These are phyloP conservation scores for Saccharomyces uvarum DNA, from an alignment of 1,139 yeast genomes.

Conservation along the genomic window DNA sequence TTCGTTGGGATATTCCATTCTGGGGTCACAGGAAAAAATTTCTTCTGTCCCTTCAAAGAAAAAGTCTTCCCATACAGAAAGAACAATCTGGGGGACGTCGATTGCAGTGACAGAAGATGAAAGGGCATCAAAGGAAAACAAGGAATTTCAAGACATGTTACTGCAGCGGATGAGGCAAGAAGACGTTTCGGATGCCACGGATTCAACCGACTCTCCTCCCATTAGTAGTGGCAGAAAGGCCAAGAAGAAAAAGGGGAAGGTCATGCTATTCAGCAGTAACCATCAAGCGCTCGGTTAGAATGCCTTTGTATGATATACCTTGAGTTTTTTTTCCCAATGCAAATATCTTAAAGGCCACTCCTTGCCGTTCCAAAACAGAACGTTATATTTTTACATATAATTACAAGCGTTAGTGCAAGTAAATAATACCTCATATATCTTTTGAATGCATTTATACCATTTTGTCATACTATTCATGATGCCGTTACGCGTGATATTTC, in stretches of 20 bases:
- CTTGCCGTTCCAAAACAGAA: neutral
- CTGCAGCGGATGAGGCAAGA: conserved; percentile 13
- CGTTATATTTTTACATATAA: neutral
- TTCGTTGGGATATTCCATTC: neutral
- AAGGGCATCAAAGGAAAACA: conserved; percentile 21
- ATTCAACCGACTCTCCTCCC: neutral
- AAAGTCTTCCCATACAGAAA: conserved; percentile 20
- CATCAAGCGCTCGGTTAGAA: conserved; percentile 8
- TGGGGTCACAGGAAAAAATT: neutral
- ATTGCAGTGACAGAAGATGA: conserved; percentile 36
- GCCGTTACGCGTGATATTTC: neutral
- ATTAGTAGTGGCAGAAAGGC: conserved; percentile 12
- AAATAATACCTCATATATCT: neutral
- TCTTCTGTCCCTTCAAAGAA: neutral
- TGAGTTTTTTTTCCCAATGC: neutral
- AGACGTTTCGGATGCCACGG: conserved; percentile 2
- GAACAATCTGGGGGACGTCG: conserved; percentile 58
- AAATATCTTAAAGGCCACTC: neutral
- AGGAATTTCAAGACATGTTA: conserved; percentile 28
- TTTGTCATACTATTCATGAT: neutral
- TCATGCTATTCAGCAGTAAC: conserved; percentile 24
- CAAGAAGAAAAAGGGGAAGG: conserved; percentile 25
- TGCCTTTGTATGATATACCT: neutral
- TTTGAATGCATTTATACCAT: neutral
- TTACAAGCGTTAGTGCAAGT: neutral